These are phyloP conservation scores for Hyphopichia pseudoburtonii DNA, from an alignment of 1,139 yeast genomes.

Conservation along the genomic window DNA sequence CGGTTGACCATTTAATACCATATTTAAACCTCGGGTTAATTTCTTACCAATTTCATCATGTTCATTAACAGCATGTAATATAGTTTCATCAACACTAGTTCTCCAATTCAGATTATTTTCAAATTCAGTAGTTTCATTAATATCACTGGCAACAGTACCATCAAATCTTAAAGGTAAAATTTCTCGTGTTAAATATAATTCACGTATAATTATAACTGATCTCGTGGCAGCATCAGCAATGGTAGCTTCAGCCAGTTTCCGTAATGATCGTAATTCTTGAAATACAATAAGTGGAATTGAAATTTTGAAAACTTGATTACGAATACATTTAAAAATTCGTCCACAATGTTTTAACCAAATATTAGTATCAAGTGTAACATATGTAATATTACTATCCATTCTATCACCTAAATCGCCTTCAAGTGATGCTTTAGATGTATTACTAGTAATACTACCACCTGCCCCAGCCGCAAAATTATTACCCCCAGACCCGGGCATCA, in stretches of 20 bases:
- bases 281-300: conserved; percentile 73
- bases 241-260: conserved; percentile 72
- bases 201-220: conserved; percentile 72
- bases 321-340: conserved; percentile 65
- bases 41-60: conserved; percentile 47
- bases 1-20: conserved; percentile 15
- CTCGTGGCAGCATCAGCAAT: conserved; percentile 81
- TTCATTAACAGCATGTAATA: conserved; percentile 50
- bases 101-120: conserved; percentile 68
- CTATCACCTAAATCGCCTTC: conserved; percentile 48
- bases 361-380: conserved; percentile 71
- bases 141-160: conserved; percentile 55
- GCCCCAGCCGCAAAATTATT: no score
- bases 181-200: conserved; percentile 57
- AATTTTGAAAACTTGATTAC: conserved; percentile 56
- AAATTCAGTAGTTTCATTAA: conserved; percentile 57
- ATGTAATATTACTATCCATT: conserved; percentile 57
- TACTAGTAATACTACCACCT: conserved; percentile 1
- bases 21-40: conserved; percentile 36
- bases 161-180: conserved; percentile 53
- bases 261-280: conserved; percentile 72
- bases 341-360: conserved; percentile 85
- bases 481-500: conserved; percentile 16
- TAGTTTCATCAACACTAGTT: conserved; percentile 59
- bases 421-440: conserved; percentile 7